phyloP scores from a whole-genome alignment of 345 rosid genomes.

The Noccaea bulbosa region DNA sequence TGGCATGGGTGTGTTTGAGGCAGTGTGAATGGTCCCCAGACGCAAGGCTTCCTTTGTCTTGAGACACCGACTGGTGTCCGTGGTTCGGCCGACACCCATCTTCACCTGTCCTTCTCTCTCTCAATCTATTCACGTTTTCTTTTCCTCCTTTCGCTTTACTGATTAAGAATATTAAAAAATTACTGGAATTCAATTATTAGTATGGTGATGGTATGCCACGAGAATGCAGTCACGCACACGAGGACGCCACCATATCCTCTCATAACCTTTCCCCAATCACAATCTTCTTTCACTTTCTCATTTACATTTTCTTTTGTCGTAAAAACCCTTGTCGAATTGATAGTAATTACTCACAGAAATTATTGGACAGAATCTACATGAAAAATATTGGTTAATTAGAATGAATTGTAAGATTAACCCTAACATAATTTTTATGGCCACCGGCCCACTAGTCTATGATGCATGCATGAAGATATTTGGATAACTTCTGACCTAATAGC shows the following conservation, averaged over 20 bases:
- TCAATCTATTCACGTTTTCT: conserved; percentile 41
- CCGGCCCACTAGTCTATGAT: not conserved
- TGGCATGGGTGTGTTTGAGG: conserved; percentile 16
- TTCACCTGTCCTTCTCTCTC: conserved; percentile 47
- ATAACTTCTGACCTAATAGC: not conserved
- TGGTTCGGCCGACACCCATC: conserved; percentile 60
- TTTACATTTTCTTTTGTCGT: conserved; percentile 7
- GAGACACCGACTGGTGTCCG: conserved; percentile 51
- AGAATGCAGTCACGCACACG: conserved; percentile 70
- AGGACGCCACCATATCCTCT: conserved; percentile 54
- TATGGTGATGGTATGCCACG: conserved; percentile 38
- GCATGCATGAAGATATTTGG: not conserved
- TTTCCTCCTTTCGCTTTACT: conserved; percentile 44
- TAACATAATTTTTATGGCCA: not conserved
- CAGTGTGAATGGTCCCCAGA: conserved; percentile 41
- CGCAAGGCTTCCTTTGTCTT: conserved; percentile 40
- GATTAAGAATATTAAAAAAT: conserved; percentile 24
- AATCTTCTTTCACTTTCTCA: conserved; percentile 16
- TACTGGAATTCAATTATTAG: conserved; percentile 34
- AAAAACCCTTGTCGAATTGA: conserved; percentile 11
- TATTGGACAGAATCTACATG: not conserved
- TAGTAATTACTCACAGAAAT: not conserved
- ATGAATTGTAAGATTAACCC: not conserved
- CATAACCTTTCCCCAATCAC: conserved; percentile 26
- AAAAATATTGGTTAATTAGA: conserved; percentile 2